A percentile compares a stretch with the other conserved stretches of the same genome.
Evolutionary conservation across 2,329 filamentous ascomycete species (phyloP).

Genomic region (Oidium heveae): DNA sequence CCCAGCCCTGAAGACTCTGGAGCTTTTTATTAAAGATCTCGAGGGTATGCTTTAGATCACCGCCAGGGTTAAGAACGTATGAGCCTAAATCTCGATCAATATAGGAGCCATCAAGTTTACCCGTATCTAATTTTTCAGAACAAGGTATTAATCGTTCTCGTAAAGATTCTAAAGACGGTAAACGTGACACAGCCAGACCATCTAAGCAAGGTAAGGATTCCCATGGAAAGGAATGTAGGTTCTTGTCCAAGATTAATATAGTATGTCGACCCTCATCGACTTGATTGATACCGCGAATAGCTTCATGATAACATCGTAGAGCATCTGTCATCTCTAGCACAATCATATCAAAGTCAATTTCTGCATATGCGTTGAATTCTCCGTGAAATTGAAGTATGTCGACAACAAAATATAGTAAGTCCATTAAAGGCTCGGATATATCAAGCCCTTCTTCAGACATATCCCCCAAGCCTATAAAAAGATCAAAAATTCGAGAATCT

Average conservation of each 20-base stretch:
- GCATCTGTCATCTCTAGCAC: constrained; percentile 72
- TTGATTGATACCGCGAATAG: constrained; percentile 14
- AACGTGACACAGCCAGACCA: constrained; percentile 53
- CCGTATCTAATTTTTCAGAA: constrained; percentile 4
- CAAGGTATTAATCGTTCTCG: constrained; percentile 39
- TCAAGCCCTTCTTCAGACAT: constrained; percentile 41
- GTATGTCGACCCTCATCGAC: constrained; percentile 34
- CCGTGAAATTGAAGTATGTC: constrained; percentile 94
- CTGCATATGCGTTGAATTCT: constrained; percentile 88
- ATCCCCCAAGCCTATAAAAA: constrained; percentile 70
- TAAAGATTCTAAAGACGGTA: constrained; percentile 67
- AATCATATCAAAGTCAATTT: constrained; percentile 88
- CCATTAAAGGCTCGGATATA: constrained; percentile 70
- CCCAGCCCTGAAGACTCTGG: constrained; percentile 41
- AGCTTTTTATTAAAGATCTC: constrained; percentile 45
- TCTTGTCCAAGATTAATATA: constrained; percentile 75
- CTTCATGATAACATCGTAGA: constrained; percentile 48
- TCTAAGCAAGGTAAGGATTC: constrained; percentile 78
- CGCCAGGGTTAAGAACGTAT: constrained; percentile 75
- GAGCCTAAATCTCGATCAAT: constrained; percentile 31
- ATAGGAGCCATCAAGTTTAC: constrained; percentile 22
- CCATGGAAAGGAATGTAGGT: constrained; percentile 81
- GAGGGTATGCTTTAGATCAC: constrained; percentile 62
- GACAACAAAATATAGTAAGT: constrained; percentile 85
- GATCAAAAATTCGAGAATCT: constrained; percentile 47